Evolutionary conservation across 257 asterid species (phyloP).

Genomic region (Linderniella brevidens): DNA sequence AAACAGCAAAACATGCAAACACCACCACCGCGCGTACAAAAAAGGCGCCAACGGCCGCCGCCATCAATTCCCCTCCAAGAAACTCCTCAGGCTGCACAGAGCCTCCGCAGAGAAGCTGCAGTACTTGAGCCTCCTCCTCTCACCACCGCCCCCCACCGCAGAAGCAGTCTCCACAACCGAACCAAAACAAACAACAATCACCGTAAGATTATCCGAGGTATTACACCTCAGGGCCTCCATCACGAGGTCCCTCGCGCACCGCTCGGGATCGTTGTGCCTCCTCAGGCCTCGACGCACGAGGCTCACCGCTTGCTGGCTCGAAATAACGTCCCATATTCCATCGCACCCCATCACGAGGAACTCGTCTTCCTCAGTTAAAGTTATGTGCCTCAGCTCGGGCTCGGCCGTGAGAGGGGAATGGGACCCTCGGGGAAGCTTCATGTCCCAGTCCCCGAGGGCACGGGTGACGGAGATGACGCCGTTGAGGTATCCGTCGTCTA

Average conservation of each 20-base stretch:
- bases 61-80: constrained; percentile 31
- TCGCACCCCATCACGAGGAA: constrained; percentile 77
- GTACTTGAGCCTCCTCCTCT: constrained; percentile 22
- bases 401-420: constrained; percentile 68
- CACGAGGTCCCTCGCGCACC: constrained; percentile 69
- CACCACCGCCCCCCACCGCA: constrained; percentile 13
- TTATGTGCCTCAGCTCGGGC: constrained; percentile 47
- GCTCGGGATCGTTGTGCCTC: constrained; percentile 71
- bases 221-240: constrained; percentile 57
- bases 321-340: constrained; percentile 75
- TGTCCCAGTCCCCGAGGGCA: constrained; percentile 85
- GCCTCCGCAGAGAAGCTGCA: constrained; percentile 75
- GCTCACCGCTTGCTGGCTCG: constrained; percentile 70
- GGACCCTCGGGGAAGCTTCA: constrained; percentile 67
- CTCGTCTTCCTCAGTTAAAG: constrained; percentile 56
- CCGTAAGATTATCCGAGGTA: constrained; percentile 71
- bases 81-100: constrained; percentile 37
- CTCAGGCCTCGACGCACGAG: constrained; percentile 57
- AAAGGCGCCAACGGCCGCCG: not conserved
- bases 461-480: constrained; percentile 64
- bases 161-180: constrained; percentile 25
- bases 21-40: too few species aligned
- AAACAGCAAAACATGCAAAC: too few species aligned
- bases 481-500: constrained; percentile 64
- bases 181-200: constrained; percentile 42